Evolutionary conservation across 2,329 filamentous ascomycete species (phyloP), one percentile per base, ranked within the genome.

Genomic region (Botrytis aclada): DNA sequence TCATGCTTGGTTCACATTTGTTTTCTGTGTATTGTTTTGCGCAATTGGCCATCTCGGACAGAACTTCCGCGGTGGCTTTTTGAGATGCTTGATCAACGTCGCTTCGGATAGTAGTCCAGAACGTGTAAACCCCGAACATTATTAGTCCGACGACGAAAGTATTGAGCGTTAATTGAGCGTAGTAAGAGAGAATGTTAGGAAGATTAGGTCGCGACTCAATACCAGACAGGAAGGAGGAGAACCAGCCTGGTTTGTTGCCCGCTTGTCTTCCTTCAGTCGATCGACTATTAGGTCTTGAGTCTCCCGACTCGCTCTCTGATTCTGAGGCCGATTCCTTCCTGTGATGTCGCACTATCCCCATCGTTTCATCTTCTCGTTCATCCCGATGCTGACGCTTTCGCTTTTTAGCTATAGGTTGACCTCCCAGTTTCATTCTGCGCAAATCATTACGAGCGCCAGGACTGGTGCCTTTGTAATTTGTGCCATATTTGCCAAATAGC

Each of bases 31-130:
- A 99, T 75, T 95, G 86, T 56, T 88, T 87, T 3, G 88, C 87
- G 81, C 96, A 99, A 81, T 96, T 96, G 75, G 88, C 86, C 81
- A 97, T 97, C 77, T 94, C 89, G 18, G 89, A 87, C 74, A 95
- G 83, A 34, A 96, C 88, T 22, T 89, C 88, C 3, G 88, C 85
- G 96, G 88, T 86, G 45, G 83, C 82, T 25, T 85, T 81, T 85
- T 88, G 74, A 85, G 84, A 82, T 87, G 90, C 78, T 86, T 85
- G 77, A 86, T 84, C 75, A 22, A 81, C 77, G 69, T 81, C 80
- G 34, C 77, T 74, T 22, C 76, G 76, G 18, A 81, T 76, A 2
- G 80, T 77, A 20, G 75, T 74, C 76, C 78, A 80, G 72, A 80
- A 79, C 32, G 74, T 77, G 51, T 76, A 79, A 41, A 81, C 75